Evolutionary conservation across 2,329 filamentous ascomycete genomes (phyloP), one percentile per base, ranked within the genome.

Genomic region (Pseudogymnoascus sp.): DNA sequence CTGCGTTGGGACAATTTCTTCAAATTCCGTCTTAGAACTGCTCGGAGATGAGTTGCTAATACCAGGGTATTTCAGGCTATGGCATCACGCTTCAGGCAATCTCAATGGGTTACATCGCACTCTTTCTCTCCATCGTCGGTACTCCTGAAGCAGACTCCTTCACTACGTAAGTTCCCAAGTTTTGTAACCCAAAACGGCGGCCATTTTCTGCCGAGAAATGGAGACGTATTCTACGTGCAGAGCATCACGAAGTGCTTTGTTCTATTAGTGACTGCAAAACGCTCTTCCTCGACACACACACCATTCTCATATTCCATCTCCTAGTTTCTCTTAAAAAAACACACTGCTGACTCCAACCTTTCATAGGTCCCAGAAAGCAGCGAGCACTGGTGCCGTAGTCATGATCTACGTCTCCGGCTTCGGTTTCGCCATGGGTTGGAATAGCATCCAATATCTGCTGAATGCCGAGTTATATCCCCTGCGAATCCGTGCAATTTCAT

Each of bases 381-480:
- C 85, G 3, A 87, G 85, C 60, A 84, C 80, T 25, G 86, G 82
- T 3, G 89, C 88, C 14, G 83, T 90, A 62, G 85, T 83, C 58
- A 87, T 89, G 83, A 89, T 90, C 66, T 90, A 87, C 71, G 60
- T 89, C 25, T 86, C 81, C 0, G 87, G 86, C 1, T 79, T 83
- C 62, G 86, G 86, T 1, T 89, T 86, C 85, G 86, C 86, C 2
- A 74, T 88, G 2, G 86, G 82, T 39, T 91, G 85, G 87, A 90
- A 90, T 74, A 83, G 79, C 1, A 88, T 90, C 78, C 88, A 91
- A 74, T 92, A 91, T 70, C 79, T 92, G 4, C 81, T 92, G 61
- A 90, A 88, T 12, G 86, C 87, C 1, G 89, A 92, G 70, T 79
- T 91, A 63, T 91, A 90, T 75, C 88, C 89, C 0, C 79, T 91